Evolutionary conservation across 2,329 filamentous ascomycete species (phyloP).

Genomic region (Aspergillus fijiensis): DNA sequence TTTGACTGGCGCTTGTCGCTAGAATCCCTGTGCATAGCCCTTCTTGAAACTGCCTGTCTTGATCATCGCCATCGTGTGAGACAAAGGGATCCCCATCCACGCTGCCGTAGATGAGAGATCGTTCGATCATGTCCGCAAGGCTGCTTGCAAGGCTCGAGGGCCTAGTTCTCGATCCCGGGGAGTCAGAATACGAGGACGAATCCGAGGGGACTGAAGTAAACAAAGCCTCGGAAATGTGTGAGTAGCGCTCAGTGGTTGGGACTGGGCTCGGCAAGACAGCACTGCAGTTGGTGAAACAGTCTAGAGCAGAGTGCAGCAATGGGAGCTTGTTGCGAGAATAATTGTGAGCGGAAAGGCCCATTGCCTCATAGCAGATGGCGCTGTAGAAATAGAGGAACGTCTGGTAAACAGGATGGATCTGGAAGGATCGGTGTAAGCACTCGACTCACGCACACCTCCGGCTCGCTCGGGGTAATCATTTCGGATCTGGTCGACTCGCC

Average conservation of each 20-base stretch:
- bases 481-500: background rate
- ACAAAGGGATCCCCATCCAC: constrained; percentile 29
- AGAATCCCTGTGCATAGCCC: background rate
- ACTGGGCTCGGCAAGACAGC: constrained; percentile 25
- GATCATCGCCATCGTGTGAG: background rate
- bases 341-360: constrained; percentile 49
- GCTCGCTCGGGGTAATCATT: background rate
- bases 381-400: constrained; percentile 50
- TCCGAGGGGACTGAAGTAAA: background rate
- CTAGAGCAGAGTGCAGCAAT: constrained; percentile 41
- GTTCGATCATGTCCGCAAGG: constrained; percentile 31
- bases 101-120: constrained; percentile 14
- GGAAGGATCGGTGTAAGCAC: constrained; percentile 7
- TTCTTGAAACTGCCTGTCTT: background rate
- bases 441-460: background rate
- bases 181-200: constrained; percentile 12
- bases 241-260: background rate
- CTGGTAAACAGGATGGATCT: constrained; percentile 37
- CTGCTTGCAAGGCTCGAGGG: constrained; percentile 20
- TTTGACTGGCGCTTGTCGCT: background rate
- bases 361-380: constrained; percentile 47
- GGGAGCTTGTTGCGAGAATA: constrained; percentile 47
- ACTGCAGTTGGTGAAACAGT: constrained; percentile 39
- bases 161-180: background rate
- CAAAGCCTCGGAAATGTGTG: background rate